A percentile compares a stretch with the other conserved stretches of the same genome.
Evolutionary conservation across 345 rosid genomes (phyloP).

Genomic region (Salix purpurea): DNA sequence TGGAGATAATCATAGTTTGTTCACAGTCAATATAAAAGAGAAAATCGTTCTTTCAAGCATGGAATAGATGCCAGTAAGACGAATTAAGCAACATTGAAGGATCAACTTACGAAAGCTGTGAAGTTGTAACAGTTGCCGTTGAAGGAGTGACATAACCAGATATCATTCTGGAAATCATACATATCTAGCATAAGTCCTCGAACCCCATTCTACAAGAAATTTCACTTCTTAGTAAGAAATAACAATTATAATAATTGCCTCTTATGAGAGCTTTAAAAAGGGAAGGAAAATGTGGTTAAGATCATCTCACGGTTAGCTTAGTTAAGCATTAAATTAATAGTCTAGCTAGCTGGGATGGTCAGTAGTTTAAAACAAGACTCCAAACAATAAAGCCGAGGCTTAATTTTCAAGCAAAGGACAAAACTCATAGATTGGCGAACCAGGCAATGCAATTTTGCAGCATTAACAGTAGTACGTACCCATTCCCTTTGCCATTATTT

Average conservation of each 20-base stretch:
- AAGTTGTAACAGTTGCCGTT: slow-evolving; percentile 59
- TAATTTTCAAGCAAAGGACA: slow-evolving; percentile 8
- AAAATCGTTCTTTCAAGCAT: not conserved
- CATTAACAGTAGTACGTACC: not conserved
- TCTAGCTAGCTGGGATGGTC: not conserved
- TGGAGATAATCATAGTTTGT: slow-evolving; percentile 16
- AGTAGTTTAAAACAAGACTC: not conserved
- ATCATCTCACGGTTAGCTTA: not conserved
- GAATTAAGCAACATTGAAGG: slow-evolving; percentile 5
- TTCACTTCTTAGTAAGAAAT: not conserved
- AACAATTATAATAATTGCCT: not conserved
- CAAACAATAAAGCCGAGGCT: slow-evolving; percentile 3
- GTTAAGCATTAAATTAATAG: not conserved
- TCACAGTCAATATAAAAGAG: not conserved
- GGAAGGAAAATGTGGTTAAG: not conserved
- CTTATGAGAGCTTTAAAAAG: not conserved
- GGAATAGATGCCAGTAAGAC: not conserved
- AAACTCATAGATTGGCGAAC: not conserved
- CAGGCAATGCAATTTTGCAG: not conserved
- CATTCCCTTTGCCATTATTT: not conserved
- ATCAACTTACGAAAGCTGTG: slow-evolving; percentile 78
- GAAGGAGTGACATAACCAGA: slow-evolving; percentile 90
- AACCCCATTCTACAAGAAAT: slow-evolving; percentile 70
- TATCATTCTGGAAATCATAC: slow-evolving; percentile 70
- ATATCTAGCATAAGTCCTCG: slow-evolving; percentile 92